Evolutionary conservation across 306 rosid species (phyloP), one percentile per base, ranked within the genome.

Genomic region (Ochetophila trinervis): DNA sequence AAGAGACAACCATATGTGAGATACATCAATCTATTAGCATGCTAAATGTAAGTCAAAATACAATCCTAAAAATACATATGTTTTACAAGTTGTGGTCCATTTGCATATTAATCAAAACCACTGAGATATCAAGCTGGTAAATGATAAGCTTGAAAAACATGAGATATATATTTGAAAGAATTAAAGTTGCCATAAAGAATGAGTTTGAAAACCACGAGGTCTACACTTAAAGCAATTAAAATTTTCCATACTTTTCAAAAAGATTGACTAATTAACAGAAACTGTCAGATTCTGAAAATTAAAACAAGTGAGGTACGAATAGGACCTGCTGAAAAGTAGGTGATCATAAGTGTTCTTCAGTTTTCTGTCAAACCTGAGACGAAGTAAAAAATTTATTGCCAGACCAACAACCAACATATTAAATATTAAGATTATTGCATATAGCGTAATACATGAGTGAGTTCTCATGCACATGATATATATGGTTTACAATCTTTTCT

Each of bases 291-390:
- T 4, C 18, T 57, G 20, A 62, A 36, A 42, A 36, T 52, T 11
- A 20, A 56, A 54, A 59, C 36, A 22, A 65, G 8, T 20, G 51
- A 56, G 55, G 81, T 42, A 73, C 10, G 73, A 82, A 76, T 20
- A 73, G 53, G 66, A 93, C 99, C 99, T 93, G 97, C 96, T 93
- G 75, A 93, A 93, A 73, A 93, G 99, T 42, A 93, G 89, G 73
- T 87, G 91, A 81, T 90, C 99, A 61, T 89, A 89, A 27, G 97
- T 79, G 82, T 90, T 93, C 91, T 93, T 90, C 86, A 93, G 81
- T 78, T 90, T 93, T 80, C 91, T 82, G 84, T 93, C 96, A 74
- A 93, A 90, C 99, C 99, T 93, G 94, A 74, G 78, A 68, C 70
- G 44, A 37, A 37, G 40, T 44, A 57, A 16, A 70, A 47, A 23